These are phyloP conservation scores for Nyssa sinensis DNA, from an alignment of 148 eudicot species.

Conservation along the genomic window DNA sequence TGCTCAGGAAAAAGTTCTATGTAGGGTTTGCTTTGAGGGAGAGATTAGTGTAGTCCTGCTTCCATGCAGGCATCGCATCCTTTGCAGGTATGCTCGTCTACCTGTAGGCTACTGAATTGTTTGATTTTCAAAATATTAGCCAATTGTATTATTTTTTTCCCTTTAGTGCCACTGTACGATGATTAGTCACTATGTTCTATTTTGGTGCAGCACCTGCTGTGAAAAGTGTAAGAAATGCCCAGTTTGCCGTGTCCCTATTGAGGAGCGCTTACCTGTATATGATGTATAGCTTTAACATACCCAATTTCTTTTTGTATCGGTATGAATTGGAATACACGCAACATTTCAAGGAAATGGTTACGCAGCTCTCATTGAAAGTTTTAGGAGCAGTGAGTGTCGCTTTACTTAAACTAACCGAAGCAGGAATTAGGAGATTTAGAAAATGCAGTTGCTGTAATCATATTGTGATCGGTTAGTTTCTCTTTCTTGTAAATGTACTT, in stretches of 20 bases:
- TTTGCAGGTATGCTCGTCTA: slow-evolving; percentile 65
- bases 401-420: neutral
- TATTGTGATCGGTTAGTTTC: neutral
- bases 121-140: neutral
- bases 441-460: neutral
- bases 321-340: neutral
- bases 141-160: neutral
- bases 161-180: neutral
- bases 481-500: neutral
- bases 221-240: slow-evolving; percentile 88
- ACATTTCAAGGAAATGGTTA: neutral
- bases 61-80: slow-evolving; percentile 88
- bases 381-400: slow-evolving; percentile 21
- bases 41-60: slow-evolving; percentile 79
- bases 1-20: slow-evolving; percentile 80
- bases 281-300: slow-evolving; percentile 58
- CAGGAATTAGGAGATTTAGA: slow-evolving; percentile 4
- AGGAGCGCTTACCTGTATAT: slow-evolving; percentile 73
- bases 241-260: slow-evolving; percentile 68
- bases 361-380: slow-evolving; percentile 20
- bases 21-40: slow-evolving; percentile 91
- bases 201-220: slow-evolving; percentile 67
- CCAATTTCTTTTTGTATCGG: slow-evolving; percentile 11
- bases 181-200: neutral
- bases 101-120: neutral